Evolutionary conservation across 305 asterid species (phyloP).

Genomic region (Vinca major): DNA sequence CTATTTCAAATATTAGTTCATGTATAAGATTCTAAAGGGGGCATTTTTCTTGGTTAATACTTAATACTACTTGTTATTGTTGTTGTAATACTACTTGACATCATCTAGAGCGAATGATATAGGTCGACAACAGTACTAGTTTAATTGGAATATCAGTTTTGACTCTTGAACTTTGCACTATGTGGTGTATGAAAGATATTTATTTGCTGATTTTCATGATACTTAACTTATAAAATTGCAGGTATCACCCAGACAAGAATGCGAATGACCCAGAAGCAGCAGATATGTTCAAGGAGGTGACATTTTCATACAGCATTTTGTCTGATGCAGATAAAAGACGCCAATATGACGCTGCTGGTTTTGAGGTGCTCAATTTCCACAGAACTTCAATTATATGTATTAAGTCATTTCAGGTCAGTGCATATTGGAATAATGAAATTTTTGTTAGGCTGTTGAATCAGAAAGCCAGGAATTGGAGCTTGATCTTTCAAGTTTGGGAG

Average conservation of each 20-base stretch:
- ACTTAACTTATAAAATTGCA: constrained; percentile 20
- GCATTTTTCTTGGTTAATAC: background rate
- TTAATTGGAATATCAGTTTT: background rate
- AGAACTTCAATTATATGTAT: constrained; percentile 3
- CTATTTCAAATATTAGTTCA: background rate
- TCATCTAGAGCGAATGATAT: background rate
- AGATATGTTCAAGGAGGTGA: constrained; percentile 86
- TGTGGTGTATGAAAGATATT: constrained; percentile 9
- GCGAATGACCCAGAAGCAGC: constrained; percentile 80
- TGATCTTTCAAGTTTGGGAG: constrained; percentile 93
- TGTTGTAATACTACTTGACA: background rate
- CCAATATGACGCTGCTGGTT: constrained; percentile 77
- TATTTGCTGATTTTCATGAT: constrained; percentile 12
- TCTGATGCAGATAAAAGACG: constrained; percentile 88
- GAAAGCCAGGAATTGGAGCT: constrained; percentile 86
- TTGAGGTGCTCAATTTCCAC: constrained; percentile 41
- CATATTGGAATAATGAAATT: background rate
- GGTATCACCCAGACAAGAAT: constrained; percentile 99
- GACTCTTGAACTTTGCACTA: background rate
- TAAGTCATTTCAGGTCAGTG: background rate
- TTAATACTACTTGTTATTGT: too few species aligned
- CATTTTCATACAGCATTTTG: constrained; percentile 85
- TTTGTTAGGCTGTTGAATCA: constrained; percentile 80
- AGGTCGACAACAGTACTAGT: background rate
- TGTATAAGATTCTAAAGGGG: too few species aligned